These are phyloP conservation scores for Cryptococcus maquisensis DNA, from an alignment of 1,284 basidiomycete genomes.

Conservation along the genomic window DNA sequence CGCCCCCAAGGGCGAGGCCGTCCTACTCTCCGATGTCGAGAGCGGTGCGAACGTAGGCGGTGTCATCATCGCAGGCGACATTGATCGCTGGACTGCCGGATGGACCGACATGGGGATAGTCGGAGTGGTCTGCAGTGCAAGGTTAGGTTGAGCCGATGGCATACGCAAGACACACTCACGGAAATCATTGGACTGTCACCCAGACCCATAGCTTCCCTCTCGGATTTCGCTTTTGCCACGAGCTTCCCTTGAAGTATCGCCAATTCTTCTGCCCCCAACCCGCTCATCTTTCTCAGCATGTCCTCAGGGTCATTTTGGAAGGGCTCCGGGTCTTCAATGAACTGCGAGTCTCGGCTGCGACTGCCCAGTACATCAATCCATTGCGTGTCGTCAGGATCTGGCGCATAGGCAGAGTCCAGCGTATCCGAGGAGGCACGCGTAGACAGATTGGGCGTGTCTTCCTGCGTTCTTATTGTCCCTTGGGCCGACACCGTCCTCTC, in stretches of 20 bases:
- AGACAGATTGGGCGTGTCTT: conserved; percentile 1
- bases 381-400: neutral
- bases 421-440: conserved; percentile 5
- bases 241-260: conserved; percentile 32
- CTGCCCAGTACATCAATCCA: conserved; percentile 9
- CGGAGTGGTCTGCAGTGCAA: conserved; percentile 5
- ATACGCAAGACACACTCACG: conserved; percentile 5
- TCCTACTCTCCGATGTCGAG: too few species aligned
- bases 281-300: conserved; percentile 26
- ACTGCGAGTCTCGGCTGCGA: neutral
- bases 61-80: conserved; percentile 3
- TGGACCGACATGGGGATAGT: conserved; percentile 4
- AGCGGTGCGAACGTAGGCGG: neutral
- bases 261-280: conserved; percentile 36
- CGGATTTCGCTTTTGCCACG: conserved; percentile 35
- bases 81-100: neutral
- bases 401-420: conserved; percentile 11
- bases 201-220: conserved; percentile 25
- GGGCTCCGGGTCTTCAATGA: too few species aligned
- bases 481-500: conserved; percentile 10
- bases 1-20: conserved; percentile 5
- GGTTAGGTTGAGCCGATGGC: neutral
- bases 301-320: conserved; percentile 2
- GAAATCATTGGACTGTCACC: conserved; percentile 13
- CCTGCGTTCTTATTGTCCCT: conserved; percentile 6